Evolutionary conservation across 148 eudicot species (phyloP), one percentile per base, ranked within the genome.

Genomic region (Vaccinium macrocarpon): DNA sequence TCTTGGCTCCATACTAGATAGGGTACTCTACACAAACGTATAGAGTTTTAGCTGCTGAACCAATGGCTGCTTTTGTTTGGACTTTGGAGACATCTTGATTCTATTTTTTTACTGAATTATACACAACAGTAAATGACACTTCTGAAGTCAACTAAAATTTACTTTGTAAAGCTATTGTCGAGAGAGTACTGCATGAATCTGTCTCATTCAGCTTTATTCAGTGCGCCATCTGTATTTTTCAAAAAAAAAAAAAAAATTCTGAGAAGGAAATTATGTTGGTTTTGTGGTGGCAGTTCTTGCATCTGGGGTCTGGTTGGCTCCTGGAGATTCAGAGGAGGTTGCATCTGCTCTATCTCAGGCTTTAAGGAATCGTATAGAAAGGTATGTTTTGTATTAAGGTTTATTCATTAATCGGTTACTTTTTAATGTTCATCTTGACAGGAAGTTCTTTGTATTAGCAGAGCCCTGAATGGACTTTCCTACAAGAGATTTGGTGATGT

Each of bases 301-400:
- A 57, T 94, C 97, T 87, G 99, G 99, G 85, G 80, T 92, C 49
- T 96, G 99, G 99, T 87, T 93, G 78, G 94, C 99, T 85, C 99
- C 99, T 61, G 99, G 99, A 70, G 98, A 94, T 82, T 93, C 98
- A 4, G 98, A 94, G 91, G 99, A 96, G 90, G 89, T 94, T 59
- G 93, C 99, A 9, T 83, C 89, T 87, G 99, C 99, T 85, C 86
- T 96, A 80, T 94, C 98, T 11, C 99, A 94, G 87, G 99, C 99
- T 84, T 87, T 96, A 64, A 91, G 92, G 89, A 94, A 92, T 81
- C 91, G 94, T 55, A 84, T 96, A 52, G 98, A 96, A 90, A 96
- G 99, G 99, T 96, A 35, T 80, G 27, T 52, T 21, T 27, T 85
- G 82, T 50, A 35, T 46, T 72, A 15, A 16, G 27, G 27, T 79